phyloP scores from a whole-genome alignment of 306 rosid species.

The Astragalus membranaceus region DNA sequence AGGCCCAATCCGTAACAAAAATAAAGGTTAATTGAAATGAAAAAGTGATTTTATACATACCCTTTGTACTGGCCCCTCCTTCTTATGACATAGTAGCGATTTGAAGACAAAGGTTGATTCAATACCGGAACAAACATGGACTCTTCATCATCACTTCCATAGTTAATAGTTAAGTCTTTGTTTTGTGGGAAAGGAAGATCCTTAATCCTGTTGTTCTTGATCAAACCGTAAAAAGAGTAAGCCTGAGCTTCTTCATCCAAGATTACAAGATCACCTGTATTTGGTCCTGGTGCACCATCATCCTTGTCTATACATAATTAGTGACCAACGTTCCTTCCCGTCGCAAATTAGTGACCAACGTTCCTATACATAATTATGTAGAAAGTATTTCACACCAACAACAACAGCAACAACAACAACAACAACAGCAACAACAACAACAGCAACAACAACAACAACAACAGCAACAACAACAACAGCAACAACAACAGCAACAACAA shows the following conservation, averaged over 20 bases:
- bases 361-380: too few relatives aligned
- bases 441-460: too few relatives aligned
- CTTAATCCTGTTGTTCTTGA: not conserved
- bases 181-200: slow-evolving; percentile 40
- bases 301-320: too few relatives aligned
- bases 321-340: too few relatives aligned
- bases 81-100: slow-evolving; percentile 45
- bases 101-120: slow-evolving; percentile 46
- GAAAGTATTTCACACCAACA: too few relatives aligned
- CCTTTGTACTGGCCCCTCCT: slow-evolving; percentile 34
- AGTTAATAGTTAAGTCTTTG: slow-evolving; percentile 19
- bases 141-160: not conserved
- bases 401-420: too few relatives aligned
- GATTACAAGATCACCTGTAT: slow-evolving; percentile 29
- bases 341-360: too few relatives aligned
- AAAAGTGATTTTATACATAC: slow-evolving; percentile 11
- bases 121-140: slow-evolving; percentile 59
- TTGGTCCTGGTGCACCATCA: too few relatives aligned
- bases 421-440: too few relatives aligned
- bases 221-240: slow-evolving; percentile 9
- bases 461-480: too few relatives aligned
- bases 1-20: too few relatives aligned
- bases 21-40: not conserved
- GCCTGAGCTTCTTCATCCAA: slow-evolving; percentile 29
- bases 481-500: too few relatives aligned